A percentile compares a stretch with the other conserved stretches of the same genome.
Evolutionary conservation across 2,329 filamentous ascomycete species (phyloP).

Genomic region (Hypomyces rosellus): DNA sequence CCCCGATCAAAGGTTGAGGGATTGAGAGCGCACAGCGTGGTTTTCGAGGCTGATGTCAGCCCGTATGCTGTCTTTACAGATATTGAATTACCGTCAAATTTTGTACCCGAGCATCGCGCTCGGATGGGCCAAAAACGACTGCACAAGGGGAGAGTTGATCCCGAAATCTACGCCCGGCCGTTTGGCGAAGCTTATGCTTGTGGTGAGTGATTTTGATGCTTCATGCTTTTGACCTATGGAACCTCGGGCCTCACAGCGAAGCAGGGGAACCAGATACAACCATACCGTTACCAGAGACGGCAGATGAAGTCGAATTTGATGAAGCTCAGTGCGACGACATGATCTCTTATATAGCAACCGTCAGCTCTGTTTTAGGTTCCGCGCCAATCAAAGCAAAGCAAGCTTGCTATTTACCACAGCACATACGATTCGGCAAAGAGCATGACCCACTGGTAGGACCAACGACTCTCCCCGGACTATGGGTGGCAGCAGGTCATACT

Average conservation of each 20-base stretch:
- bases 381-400: slow-evolving; percentile 69
- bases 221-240: not conserved
- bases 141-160: slow-evolving; percentile 62
- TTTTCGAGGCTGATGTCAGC: slow-evolving; percentile 58
- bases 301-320: slow-evolving; percentile 71
- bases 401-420: slow-evolving; percentile 88
- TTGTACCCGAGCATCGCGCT: slow-evolving; percentile 46
- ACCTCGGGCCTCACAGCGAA: not conserved
- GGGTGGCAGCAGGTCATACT: slow-evolving; percentile 83
- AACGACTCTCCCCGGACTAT: slow-evolving; percentile 66
- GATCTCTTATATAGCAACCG: slow-evolving; percentile 64
- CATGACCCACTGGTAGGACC: slow-evolving; percentile 69
- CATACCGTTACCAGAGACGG: slow-evolving; percentile 67
- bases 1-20: slow-evolving; percentile 53
- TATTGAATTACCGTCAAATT: slow-evolving; percentile 65
- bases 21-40: slow-evolving; percentile 58
- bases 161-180: slow-evolving; percentile 89
- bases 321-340: slow-evolving; percentile 76
- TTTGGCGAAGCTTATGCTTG: slow-evolving; percentile 90
- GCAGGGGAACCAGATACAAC: slow-evolving; percentile 68
- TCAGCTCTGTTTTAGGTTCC: slow-evolving; percentile 60
- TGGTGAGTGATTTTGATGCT: slow-evolving; percentile 40
- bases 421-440: slow-evolving; percentile 54
- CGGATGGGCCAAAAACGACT: slow-evolving; percentile 43
- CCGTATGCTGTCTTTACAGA: slow-evolving; percentile 82